A percentile compares a stretch with the other conserved stretches of the same genome.
Conservation (phyloP, 2,329 filamentous ascomycete species). For the Aspergillus fischeri region DNA sequence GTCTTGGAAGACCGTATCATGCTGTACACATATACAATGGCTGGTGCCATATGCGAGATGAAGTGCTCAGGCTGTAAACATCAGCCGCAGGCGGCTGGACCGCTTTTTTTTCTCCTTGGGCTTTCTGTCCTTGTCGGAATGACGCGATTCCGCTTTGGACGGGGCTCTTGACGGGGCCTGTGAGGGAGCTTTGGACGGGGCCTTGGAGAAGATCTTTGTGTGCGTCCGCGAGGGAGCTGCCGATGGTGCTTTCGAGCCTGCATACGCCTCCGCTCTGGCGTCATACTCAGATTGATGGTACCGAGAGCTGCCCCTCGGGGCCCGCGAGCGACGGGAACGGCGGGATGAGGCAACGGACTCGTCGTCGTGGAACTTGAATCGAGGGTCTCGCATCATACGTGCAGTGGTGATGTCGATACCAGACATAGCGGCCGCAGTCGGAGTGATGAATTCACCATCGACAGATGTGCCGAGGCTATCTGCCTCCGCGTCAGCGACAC, state of each 20-base stretch:
- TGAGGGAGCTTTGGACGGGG: slow-evolving; percentile 14
- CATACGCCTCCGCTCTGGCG: background rate
- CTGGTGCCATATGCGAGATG: background rate
- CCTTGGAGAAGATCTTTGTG: slow-evolving; percentile 16
- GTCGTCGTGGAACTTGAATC: slow-evolving; percentile 35
- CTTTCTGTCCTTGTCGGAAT: slow-evolving; percentile 25
- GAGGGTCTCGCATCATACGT: slow-evolving; percentile 26
- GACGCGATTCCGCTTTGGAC: slow-evolving; percentile 19
- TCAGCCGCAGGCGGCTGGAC: slow-evolving; percentile 35
- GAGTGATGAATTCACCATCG: slow-evolving; percentile 63
- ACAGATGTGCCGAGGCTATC: slow-evolving; percentile 56
- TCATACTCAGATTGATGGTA: slow-evolving; percentile 14
- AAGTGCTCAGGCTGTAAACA: slow-evolving; percentile 27
- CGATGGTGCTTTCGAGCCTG: slow-evolving; percentile 2
- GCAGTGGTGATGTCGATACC: slow-evolving; percentile 37
- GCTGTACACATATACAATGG: slow-evolving; percentile 15
- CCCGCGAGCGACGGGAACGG: slow-evolving; percentile 31
- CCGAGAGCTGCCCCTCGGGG: slow-evolving; percentile 16
- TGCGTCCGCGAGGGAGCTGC: slow-evolving; percentile 18
- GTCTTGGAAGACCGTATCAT: background rate
- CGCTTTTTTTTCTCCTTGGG: slow-evolving; percentile 37
- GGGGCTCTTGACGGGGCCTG: slow-evolving; percentile 12
- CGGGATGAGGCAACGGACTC: slow-evolving; percentile 32
- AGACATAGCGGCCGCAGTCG: slow-evolving; percentile 49
- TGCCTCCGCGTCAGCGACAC: slow-evolving; percentile 56